A percentile compares a stretch with the other conserved stretches of the same genome.
These are phyloP conservation scores for Aureobasidium pullulans DNA, from an alignment of 2,329 filamentous ascomycete genomes.

Conservation along the genomic window DNA sequence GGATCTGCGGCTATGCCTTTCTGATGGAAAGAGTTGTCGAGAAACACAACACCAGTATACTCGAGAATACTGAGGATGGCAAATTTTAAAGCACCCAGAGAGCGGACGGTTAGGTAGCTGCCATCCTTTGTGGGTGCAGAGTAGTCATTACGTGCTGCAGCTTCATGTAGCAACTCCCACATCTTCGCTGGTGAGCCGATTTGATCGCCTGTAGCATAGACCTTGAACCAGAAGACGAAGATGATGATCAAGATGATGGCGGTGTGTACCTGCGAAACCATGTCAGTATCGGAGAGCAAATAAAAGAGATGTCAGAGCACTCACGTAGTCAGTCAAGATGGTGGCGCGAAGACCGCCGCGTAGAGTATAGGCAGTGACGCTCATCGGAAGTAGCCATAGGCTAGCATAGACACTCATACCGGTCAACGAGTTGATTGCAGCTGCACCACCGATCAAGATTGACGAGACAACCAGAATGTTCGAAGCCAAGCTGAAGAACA, in stretches of 20 bases:
- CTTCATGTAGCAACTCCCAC: conserved; percentile 22
- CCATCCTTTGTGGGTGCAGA: conserved; percentile 17
- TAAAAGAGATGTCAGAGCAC: neutral
- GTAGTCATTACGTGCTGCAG: conserved; percentile 20
- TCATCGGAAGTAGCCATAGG: conserved; percentile 22
- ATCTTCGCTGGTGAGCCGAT: conserved; percentile 21
- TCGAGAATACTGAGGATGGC: neutral
- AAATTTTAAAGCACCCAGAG: neutral
- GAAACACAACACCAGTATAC: neutral
- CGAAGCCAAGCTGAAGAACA: conserved; percentile 12
- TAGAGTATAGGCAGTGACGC: conserved; percentile 23
- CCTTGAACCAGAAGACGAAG: conserved; percentile 19
- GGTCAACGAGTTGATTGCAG: conserved; percentile 18
- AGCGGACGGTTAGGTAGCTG: conserved; percentile 19
- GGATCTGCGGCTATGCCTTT: conserved; percentile 25
- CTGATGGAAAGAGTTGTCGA: conserved; percentile 14
- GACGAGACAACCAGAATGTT: neutral
- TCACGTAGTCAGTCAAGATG: conserved; percentile 19
- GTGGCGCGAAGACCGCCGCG: conserved; percentile 24
- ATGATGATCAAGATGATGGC: conserved; percentile 22
- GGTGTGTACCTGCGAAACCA: conserved; percentile 16
- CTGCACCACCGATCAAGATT: conserved; percentile 19
- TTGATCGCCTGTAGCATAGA: conserved; percentile 18
- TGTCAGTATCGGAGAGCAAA: neutral
- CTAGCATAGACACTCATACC: conserved; percentile 22